Conservation (phyloP, 2,329 filamentous ascomycete species). For the Trichocomaceae sp. region DNA sequence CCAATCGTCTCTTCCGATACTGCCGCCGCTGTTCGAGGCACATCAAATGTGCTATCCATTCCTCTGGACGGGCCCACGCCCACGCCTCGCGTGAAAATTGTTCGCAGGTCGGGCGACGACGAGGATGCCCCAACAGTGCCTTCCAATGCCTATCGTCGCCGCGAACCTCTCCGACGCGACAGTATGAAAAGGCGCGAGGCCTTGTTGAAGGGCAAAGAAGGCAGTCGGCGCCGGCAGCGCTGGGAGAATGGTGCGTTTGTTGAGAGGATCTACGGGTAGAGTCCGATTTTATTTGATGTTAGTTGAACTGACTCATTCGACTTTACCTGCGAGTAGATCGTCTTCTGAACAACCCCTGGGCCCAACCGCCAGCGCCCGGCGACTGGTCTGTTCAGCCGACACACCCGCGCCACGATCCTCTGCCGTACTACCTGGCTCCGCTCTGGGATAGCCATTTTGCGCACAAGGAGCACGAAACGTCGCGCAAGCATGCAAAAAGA, state of each 20-base stretch:
- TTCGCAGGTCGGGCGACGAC: conserved; percentile 7
- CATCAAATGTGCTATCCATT: conserved; percentile 62
- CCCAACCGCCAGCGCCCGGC: conserved; percentile 67
- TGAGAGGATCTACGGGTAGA: background rate
- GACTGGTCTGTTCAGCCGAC: conserved; percentile 83
- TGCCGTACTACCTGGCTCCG: conserved; percentile 84
- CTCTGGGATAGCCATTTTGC: conserved; percentile 65
- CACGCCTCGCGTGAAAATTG: conserved; percentile 24
- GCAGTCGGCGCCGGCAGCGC: conserved; percentile 72
- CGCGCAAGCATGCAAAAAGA: conserved; percentile 32
- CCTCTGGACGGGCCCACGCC: conserved; percentile 58
- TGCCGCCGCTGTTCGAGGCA: conserved; percentile 37
- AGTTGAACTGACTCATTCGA: conserved; percentile 11
- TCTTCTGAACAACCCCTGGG: conserved; percentile 79
- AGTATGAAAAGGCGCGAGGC: conserved; percentile 64
- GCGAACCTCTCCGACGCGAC: conserved; percentile 52
- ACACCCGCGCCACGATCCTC: conserved; percentile 61
- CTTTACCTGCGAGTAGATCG: conserved; percentile 54
- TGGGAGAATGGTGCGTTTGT: conserved; percentile 80
- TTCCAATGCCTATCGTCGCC: conserved; percentile 44
- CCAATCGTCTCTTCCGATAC: conserved; percentile 45
- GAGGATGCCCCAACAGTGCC: conserved; percentile 21
- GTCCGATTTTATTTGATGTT: background rate
- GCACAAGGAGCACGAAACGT: conserved; percentile 32
- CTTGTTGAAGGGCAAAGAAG: conserved; percentile 82